Evolutionary conservation across 2,329 filamentous ascomycete genomes (phyloP).

Genomic region (Diplodia corticola): DNA sequence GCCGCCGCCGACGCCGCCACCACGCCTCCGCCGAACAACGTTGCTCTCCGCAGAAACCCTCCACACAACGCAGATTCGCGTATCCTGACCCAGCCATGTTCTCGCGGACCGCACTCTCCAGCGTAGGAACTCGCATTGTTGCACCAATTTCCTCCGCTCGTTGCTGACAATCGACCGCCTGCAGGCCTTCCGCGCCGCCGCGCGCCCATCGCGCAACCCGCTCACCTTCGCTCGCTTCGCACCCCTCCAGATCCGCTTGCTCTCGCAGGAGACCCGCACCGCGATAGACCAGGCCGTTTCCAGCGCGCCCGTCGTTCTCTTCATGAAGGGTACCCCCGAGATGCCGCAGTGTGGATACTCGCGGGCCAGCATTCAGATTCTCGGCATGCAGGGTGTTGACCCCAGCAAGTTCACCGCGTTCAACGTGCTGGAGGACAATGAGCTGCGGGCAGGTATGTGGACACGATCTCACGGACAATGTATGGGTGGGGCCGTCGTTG

Average conservation of each 20-base stretch:
- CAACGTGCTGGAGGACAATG: conserved; percentile 91
- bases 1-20: no score
- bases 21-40: neutral
- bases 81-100: conserved; percentile 32
- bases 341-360: conserved; percentile 97
- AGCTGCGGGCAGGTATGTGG: conserved; percentile 70
- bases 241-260: conserved; percentile 59
- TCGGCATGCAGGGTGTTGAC: conserved; percentile 92
- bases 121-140: conserved; percentile 29
- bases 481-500: neutral
- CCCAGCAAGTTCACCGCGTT: conserved; percentile 96
- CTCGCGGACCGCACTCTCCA: conserved; percentile 39
- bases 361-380: conserved; percentile 88
- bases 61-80: conserved; percentile 13
- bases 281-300: conserved; percentile 89
- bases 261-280: conserved; percentile 75
- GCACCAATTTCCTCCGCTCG: neutral
- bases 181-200: conserved; percentile 41
- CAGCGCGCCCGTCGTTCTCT: conserved; percentile 89
- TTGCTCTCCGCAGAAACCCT: conserved; percentile 18
- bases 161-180: neutral
- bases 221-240: conserved; percentile 45
- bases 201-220: conserved; percentile 33
- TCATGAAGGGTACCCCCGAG: conserved; percentile 99
- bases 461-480: neutral